Percentiles rank a stretch among this genome's conserved stretches.
Conservation (phyloP, 345 rosid species). For the Lepidium africanum region DNA sequence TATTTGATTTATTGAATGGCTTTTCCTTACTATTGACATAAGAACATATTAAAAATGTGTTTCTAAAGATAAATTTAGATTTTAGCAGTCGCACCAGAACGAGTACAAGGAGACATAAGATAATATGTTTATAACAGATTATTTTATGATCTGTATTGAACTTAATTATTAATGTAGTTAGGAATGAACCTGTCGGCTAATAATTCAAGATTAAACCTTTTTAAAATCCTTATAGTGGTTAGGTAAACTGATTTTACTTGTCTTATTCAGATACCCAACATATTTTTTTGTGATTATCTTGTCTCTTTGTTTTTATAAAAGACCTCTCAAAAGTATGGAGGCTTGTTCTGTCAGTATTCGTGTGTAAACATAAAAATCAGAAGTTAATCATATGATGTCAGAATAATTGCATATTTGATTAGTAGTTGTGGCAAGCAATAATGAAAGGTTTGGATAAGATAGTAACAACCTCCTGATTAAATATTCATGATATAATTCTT, state of each 20-base stretch:
- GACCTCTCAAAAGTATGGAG: not conserved
- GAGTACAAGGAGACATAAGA: not conserved
- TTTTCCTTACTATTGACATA: not conserved
- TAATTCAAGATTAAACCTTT: not conserved
- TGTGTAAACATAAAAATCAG: not conserved
- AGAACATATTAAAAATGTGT: not conserved
- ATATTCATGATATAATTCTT: conserved; percentile 2
- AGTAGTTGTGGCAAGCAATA: conserved; percentile 18
- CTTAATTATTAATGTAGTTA: not conserved
- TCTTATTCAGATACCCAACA: not conserved
- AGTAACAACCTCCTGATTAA: not conserved
- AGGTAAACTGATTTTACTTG: not conserved
- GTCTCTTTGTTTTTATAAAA: not conserved
- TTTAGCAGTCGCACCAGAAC: not conserved
- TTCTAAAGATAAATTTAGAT: not conserved
- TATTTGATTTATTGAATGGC: not conserved
- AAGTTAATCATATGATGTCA: not conserved
- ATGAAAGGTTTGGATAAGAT: conserved; percentile 22
- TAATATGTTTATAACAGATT: not conserved
- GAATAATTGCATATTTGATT: conserved; percentile 25
- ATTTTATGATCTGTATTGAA: not conserved
- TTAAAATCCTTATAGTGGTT: not conserved
- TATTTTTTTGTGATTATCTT: not conserved
- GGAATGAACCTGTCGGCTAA: conserved; percentile 1
- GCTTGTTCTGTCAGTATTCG: not conserved